These are phyloP conservation scores for Helotiales sp. DNA, from an alignment of 2,329 filamentous ascomycete species.

Conservation along the genomic window DNA sequence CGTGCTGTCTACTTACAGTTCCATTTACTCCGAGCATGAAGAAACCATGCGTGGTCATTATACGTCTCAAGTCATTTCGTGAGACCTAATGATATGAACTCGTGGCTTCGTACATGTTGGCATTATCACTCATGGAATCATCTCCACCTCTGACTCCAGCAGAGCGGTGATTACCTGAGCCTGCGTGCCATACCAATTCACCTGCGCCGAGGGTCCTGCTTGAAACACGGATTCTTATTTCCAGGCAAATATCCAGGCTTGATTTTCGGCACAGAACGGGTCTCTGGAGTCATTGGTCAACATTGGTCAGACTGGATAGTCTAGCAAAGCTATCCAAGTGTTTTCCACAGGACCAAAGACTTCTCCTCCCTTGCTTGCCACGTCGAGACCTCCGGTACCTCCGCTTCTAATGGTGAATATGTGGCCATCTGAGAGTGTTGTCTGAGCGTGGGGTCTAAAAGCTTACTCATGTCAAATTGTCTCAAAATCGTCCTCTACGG, in stretches of 20 bases:
- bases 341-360: conserved; percentile 47
- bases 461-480: too few relatives aligned
- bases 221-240: conserved; percentile 28
- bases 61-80: too few relatives aligned
- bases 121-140: conserved; percentile 56
- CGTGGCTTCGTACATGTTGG: conserved; percentile 57
- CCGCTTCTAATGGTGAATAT: conserved; percentile 12
- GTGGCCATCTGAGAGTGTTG: conserved; percentile 6
- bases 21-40: too few relatives aligned
- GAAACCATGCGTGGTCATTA: too few relatives aligned
- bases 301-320: conserved; percentile 47
- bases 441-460: conserved; percentile 8
- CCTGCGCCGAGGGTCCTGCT: conserved; percentile 38
- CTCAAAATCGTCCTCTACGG: too few relatives aligned
- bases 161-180: conserved; percentile 40
- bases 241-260: conserved; percentile 44
- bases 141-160: conserved; percentile 47
- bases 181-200: conserved; percentile 57
- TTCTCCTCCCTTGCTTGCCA: conserved; percentile 36
- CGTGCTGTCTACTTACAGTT: too few relatives aligned
- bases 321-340: conserved; percentile 46
- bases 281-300: conserved; percentile 47
- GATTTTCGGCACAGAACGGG: conserved; percentile 49
- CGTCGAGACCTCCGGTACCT: background rate
- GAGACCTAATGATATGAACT: too few relatives aligned